Conservation (phyloP, 2,329 filamentous ascomycete species). For the Fusarium sp. region DNA sequence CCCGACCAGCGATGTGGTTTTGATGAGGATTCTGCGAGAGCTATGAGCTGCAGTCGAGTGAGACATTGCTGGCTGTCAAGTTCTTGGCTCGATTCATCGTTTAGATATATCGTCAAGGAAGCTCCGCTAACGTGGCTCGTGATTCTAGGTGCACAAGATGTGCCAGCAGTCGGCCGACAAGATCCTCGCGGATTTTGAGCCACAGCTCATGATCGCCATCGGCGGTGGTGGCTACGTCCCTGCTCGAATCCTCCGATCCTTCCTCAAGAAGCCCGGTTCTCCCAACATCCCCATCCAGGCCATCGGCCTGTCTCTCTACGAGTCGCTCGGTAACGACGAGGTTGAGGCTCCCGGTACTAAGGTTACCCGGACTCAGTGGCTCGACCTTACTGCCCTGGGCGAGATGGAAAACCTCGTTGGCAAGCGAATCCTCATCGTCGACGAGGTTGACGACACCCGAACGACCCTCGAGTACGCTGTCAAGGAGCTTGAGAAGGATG, state of each 20-base stretch:
- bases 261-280: constrained; percentile 87
- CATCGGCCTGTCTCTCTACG: constrained; percentile 97
- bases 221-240: constrained; percentile 98
- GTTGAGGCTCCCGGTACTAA: constrained; percentile 85
- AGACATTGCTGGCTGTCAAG: background rate
- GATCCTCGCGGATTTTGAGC: constrained; percentile 88
- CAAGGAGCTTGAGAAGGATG: constrained; percentile 93
- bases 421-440: constrained; percentile 47
- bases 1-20: constrained; percentile 14
- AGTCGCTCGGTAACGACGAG: constrained; percentile 74
- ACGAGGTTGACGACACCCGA: constrained; percentile 89
- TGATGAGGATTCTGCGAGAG: background rate
- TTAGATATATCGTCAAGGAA: background rate
- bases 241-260: constrained; percentile 95
- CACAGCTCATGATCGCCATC: constrained; percentile 98
- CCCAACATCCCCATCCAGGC: constrained; percentile 99
- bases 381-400: constrained; percentile 84
- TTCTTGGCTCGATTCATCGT: background rate
- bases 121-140: constrained; percentile 27
- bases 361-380: constrained; percentile 98
- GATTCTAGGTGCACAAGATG: constrained; percentile 88
- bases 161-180: constrained; percentile 86
- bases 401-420: constrained; percentile 69
- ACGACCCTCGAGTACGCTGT: constrained; percentile 96
- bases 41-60: background rate